These are phyloP conservation scores for Macroventuria anomochaeta DNA, from an alignment of 2,329 filamentous ascomycete species.

Conservation along the genomic window DNA sequence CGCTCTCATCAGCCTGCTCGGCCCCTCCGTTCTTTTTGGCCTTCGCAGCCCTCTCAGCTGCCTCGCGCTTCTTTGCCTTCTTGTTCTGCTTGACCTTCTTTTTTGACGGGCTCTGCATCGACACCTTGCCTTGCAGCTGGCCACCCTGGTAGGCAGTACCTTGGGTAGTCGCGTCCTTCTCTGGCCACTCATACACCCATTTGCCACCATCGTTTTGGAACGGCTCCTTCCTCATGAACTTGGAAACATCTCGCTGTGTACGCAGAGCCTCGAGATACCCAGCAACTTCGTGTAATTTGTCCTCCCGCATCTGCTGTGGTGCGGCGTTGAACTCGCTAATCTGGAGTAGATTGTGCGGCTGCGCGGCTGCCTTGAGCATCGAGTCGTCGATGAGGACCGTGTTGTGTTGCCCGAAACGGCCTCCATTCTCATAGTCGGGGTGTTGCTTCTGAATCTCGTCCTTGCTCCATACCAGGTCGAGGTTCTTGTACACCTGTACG, in stretches of 20 bases:
- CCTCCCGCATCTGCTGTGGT: conserved; percentile 50
- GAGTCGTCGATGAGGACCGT: conserved; percentile 92
- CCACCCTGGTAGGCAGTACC: background rate
- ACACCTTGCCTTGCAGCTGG: conserved; percentile 8
- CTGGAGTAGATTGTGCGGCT: conserved; percentile 82
- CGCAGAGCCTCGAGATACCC: conserved; percentile 60
- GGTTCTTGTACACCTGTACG: conserved; percentile 88
- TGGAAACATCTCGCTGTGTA: conserved; percentile 65
- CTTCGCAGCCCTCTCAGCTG: background rate
- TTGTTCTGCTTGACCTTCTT: conserved; percentile 7
- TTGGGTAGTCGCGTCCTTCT: conserved; percentile 1
- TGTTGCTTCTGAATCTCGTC: conserved; percentile 53
- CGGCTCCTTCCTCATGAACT: conserved; percentile 58
- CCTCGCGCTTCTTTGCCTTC: conserved; percentile 13
- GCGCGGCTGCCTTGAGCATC: conserved; percentile 75
- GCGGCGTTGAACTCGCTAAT: conserved; percentile 76
- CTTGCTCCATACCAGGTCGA: conserved; percentile 73
- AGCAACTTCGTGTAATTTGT: conserved; percentile 59
- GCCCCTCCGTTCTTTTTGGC: background rate
- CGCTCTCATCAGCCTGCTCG: background rate
- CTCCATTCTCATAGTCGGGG: conserved; percentile 44
- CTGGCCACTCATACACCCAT: conserved; percentile 41
- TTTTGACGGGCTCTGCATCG: conserved; percentile 7
- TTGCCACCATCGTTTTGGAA: conserved; percentile 34
- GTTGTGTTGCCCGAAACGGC: conserved; percentile 78